Conservation (phyloP, 1,139 yeast genomes). For the Saccharomyces pastorianus region DNA sequence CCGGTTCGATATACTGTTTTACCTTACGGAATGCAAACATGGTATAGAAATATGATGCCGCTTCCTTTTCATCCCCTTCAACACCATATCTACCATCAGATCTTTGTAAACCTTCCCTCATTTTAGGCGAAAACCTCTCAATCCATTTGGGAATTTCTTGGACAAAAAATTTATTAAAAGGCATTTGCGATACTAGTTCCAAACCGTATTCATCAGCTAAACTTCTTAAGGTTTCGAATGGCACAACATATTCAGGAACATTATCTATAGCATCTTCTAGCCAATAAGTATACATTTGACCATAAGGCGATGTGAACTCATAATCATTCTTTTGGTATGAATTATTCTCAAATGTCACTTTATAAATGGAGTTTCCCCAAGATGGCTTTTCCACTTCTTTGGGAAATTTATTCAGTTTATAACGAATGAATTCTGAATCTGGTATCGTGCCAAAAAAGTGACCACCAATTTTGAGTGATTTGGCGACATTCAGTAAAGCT, state of each 20-base stretch:
- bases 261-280: conserved; percentile 90
- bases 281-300: conserved; percentile 74
- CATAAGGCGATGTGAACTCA: conserved; percentile 65
- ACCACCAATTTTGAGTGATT: conserved; percentile 74
- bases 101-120: conserved; percentile 62
- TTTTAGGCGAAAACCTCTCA: conserved; percentile 49
- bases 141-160: conserved; percentile 68
- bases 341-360: conserved; percentile 65
- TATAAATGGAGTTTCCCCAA: conserved; percentile 82
- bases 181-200: conserved; percentile 62
- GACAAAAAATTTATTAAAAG: conserved; percentile 75
- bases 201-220: conserved; percentile 79
- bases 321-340: conserved; percentile 61
- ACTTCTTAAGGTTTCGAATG: conserved; percentile 77
- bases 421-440: conserved; percentile 72
- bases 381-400: conserved; percentile 43
- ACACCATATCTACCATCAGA: conserved; percentile 79
- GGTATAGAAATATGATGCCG: conserved; percentile 47
- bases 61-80: conserved; percentile 85
- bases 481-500: conserved; percentile 65
- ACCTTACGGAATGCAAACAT: conserved; percentile 32
- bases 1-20: conserved; percentile 19
- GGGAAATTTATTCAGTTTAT: conserved; percentile 46
- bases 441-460: conserved; percentile 90
- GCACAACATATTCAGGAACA: conserved; percentile 97